Evolutionary conservation across 2,329 filamentous ascomycete species (phyloP).

Genomic region (Cyphellophora europaea): DNA sequence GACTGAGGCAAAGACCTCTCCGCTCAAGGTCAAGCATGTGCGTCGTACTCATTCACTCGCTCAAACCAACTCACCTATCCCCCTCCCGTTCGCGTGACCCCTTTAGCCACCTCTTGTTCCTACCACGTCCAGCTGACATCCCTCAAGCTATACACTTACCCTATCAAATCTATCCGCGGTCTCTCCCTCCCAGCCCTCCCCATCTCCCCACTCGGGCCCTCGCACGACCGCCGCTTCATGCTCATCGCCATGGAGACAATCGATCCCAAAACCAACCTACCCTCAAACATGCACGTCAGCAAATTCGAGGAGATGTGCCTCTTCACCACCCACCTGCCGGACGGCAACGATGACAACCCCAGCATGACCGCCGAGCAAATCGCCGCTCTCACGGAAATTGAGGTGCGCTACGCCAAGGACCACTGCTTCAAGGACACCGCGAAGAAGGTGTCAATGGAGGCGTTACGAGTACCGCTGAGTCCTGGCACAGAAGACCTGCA

Average conservation of each 20-base stretch:
- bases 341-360: conserved; percentile 19
- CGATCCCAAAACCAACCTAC: conserved; percentile 1
- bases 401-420: conserved; percentile 13
- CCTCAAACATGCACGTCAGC: conserved; percentile 50
- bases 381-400: conserved; percentile 4
- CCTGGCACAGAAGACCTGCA: conserved; percentile 41
- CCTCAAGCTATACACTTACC: conserved; percentile 58
- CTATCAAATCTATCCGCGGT: conserved; percentile 63
- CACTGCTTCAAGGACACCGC: conserved; percentile 15
- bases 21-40: background rate
- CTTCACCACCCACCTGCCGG: conserved; percentile 43
- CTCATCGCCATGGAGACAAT: conserved; percentile 37
- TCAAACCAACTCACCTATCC: background rate
- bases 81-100: no score
- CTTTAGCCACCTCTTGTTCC: background rate
- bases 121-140: background rate
- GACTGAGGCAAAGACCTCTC: background rate
- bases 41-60: background rate
- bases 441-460: conserved; percentile 20
- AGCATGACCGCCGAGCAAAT: no score
- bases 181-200: conserved; percentile 44
- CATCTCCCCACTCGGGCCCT: conserved; percentile 54
- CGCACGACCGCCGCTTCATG: conserved; percentile 63
- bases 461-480: conserved; percentile 47
- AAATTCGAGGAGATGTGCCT: conserved; percentile 51